Conservation (phyloP, 345 rosid genomes). For the Pelargonium nanum region DNA sequence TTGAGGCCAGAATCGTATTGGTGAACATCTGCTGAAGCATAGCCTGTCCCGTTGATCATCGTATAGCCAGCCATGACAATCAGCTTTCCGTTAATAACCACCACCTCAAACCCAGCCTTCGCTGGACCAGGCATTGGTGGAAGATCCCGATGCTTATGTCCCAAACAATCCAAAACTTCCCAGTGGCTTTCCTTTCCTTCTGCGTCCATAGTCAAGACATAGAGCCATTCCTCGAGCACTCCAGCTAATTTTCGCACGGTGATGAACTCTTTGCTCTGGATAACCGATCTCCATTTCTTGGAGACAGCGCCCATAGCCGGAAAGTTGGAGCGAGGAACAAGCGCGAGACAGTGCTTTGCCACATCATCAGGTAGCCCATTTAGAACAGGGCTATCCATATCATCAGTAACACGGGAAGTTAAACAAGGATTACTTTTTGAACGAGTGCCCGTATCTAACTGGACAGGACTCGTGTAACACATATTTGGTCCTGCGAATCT, state of each 20-base stretch:
- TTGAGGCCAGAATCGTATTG: conserved; percentile 85
- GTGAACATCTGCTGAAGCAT: conserved; percentile 62
- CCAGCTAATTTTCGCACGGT: conserved; percentile 62
- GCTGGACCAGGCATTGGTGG: conserved; percentile 86
- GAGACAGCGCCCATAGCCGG: conserved; percentile 81
- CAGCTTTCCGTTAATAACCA: conserved; percentile 69
- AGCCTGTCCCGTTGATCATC: conserved; percentile 35
- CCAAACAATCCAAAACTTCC: conserved; percentile 72
- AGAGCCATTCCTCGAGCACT: conserved; percentile 84
- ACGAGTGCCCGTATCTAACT: conserved; percentile 15
- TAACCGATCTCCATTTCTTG: conserved; percentile 81
- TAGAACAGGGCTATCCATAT: conserved; percentile 38
- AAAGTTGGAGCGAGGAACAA: conserved; percentile 64
- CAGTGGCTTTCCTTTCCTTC: conserved; percentile 72
- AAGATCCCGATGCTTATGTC: conserved; percentile 47
- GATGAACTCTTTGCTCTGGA: conserved; percentile 76
- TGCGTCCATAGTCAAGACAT: conserved; percentile 56
- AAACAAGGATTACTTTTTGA: conserved; percentile 28
- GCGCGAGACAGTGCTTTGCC: conserved; percentile 69
- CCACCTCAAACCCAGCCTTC: conserved; percentile 68
- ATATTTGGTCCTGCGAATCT: conserved; percentile 22
- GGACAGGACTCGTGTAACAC: conserved; percentile 24
- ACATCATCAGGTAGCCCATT: conserved; percentile 94
- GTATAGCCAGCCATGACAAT: conserved; percentile 77
- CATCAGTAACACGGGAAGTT: conserved; percentile 27